Evolutionary conservation across 768 basidiomycete species (phyloP), one percentile per base, ranked within the genome.

Genomic region (Rhizopogon vesiculosus): DNA sequence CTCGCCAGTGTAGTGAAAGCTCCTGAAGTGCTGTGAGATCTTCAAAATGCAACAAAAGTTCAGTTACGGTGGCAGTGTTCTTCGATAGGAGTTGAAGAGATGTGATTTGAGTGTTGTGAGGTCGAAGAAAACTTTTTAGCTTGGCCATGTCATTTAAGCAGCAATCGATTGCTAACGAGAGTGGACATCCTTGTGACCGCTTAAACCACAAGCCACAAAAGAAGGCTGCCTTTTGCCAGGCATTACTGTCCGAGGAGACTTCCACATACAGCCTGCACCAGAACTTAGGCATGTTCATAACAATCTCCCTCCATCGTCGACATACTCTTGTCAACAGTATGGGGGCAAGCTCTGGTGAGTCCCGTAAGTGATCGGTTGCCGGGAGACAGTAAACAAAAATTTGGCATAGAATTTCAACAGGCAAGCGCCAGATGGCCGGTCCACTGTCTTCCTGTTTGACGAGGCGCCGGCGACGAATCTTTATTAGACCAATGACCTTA

Each of bases 401-500:
- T 64, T 80, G 76, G 38, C 74, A 70, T 29, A 73, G 71, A 4
- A 82, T 62, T 61, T 82, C 81, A 2, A 73, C 49, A 5, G 80
- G 80, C 8, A 82, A 66, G 12, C 61, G 59, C 48, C 69, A 63
- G 55, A 80, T 75, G 40, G 60, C 58, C 12, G 64, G 63, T 25
- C 63, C 7, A 31, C 31, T 9, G 31, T 31, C 31, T 6, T 31
- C 7, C 7, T 31, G 5, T 31, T 31, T 31, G 31, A 9, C 31
- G 31, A 33, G 31, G 8, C 31, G 31, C 7, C 9, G 31, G 8
- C 31, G 31, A 9, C 31, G 31, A 33, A 33, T 8, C 31, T 9
- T 9, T 7, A 33, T 33, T 33, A 33, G 7, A 33, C 9, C 31
- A 7, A 33, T 33, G 31, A 33, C 31, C 31, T 33, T 33, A 33